Percentiles rank a stretch among this genome's conserved stretches.
phyloP scores from a whole-genome alignment of 345 rosid genomes.

The Corchorus capsularis region DNA sequence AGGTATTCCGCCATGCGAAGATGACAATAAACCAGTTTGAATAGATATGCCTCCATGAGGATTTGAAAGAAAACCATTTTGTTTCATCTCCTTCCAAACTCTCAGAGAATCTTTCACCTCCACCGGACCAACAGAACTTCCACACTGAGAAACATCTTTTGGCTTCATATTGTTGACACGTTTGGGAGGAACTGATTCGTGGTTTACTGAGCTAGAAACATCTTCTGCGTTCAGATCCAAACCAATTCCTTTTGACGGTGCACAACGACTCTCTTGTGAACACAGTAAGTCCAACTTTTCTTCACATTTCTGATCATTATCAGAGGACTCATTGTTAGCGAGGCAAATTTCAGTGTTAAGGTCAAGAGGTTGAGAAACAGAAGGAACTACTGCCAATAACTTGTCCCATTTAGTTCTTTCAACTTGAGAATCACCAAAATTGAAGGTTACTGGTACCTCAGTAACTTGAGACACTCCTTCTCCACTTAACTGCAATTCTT shows the following conservation, averaged over 20 bases:
- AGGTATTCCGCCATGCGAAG: constrained; percentile 57
- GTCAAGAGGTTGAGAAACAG: constrained; percentile 34
- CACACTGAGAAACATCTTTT: constrained; percentile 67
- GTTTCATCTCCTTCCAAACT: constrained; percentile 88
- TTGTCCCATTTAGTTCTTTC: constrained; percentile 24
- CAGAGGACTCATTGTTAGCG: constrained; percentile 12
- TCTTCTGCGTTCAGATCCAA: constrained; percentile 62
- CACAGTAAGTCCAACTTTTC: constrained; percentile 30
- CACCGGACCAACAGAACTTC: constrained; percentile 54
- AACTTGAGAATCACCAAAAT: constrained; percentile 28
- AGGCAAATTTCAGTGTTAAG: constrained; percentile 39
- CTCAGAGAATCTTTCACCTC: constrained; percentile 63
- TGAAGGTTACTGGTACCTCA: constrained; percentile 31
- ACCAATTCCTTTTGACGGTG: constrained; percentile 33
- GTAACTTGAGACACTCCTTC: constrained; percentile 43
- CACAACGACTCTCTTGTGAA: constrained; percentile 33
- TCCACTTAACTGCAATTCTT: constrained; percentile 27
- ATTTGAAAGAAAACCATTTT: constrained; percentile 78
- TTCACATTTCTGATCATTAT: constrained; percentile 21
- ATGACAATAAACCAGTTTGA: constrained; percentile 39
- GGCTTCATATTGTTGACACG: constrained; percentile 32
- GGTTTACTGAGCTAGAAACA: constrained; percentile 51
- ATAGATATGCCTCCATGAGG: constrained; percentile 62
- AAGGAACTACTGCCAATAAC: constrained; percentile 17
- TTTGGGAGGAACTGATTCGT: constrained; percentile 37